Conservation (phyloP, 345 rosid species). For the Trapa incisa region DNA sequence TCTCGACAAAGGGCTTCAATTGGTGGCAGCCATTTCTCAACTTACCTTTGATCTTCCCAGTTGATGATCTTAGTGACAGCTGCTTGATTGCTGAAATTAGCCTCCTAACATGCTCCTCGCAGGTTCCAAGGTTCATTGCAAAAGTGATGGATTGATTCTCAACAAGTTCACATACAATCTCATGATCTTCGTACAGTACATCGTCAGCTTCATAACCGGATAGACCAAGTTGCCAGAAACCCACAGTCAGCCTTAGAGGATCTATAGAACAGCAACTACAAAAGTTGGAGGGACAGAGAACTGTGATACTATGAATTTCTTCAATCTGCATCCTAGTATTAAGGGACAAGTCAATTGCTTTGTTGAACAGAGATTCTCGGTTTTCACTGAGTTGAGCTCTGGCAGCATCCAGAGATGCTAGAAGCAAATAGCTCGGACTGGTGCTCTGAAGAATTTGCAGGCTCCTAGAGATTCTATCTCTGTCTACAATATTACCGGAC, state of each 20-base stretch:
- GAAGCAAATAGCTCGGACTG: conserved; percentile 47
- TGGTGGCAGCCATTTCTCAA: conserved; percentile 2
- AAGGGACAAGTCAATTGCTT: conserved; percentile 25
- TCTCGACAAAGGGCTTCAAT: conserved; percentile 24
- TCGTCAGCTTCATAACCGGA: conserved; percentile 51
- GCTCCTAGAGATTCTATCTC: conserved; percentile 33
- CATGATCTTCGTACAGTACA: conserved; percentile 21
- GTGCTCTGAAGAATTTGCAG: conserved; percentile 46
- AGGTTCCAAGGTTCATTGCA: conserved; percentile 42
- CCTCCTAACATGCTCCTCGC: conserved; percentile 27
- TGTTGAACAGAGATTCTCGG: conserved; percentile 22
- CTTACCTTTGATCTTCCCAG: background rate
- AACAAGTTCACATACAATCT: conserved; percentile 36
- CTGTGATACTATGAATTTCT: conserved; percentile 24
- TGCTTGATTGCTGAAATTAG: conserved; percentile 28
- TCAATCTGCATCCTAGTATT: conserved; percentile 18
- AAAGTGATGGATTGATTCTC: conserved; percentile 29
- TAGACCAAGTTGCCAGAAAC: conserved; percentile 31
- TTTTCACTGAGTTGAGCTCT: conserved; percentile 43
- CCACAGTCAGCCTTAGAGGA: conserved; percentile 42
- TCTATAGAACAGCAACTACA: conserved; percentile 23
- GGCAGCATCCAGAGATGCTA: conserved; percentile 56
- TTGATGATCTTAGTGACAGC: conserved; percentile 13
- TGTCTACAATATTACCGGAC: conserved; percentile 31
- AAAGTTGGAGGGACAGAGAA: conserved; percentile 19